Evolutionary conservation across 495 filamentous ascomycete genomes (phyloP).

Genomic region (Penicillium roqueforti): DNA sequence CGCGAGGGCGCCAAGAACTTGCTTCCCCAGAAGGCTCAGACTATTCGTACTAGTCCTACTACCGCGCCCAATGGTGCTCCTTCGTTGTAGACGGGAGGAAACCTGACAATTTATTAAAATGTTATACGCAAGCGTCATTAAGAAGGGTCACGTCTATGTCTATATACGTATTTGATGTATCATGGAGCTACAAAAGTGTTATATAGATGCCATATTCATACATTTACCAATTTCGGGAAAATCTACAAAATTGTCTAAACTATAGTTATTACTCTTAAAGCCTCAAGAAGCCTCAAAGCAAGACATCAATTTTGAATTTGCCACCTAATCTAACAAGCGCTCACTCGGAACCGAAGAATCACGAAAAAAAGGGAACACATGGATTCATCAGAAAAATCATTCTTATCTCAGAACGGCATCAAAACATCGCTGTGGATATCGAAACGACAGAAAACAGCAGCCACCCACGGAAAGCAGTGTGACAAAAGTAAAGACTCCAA

Average conservation of each 20-base stretch:
- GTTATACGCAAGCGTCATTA: slow-evolving; percentile 6
- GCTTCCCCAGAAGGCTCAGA: slow-evolving; percentile 38
- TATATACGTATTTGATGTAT: background rate
- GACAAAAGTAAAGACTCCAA: background rate
- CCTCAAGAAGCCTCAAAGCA: background rate
- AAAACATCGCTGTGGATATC: slow-evolving; percentile 7
- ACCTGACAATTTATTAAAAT: background rate
- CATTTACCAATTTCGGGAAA: background rate
- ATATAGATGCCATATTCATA: background rate
- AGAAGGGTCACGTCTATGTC: background rate
- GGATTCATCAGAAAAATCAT: slow-evolving; percentile 7
- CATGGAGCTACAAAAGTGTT: slow-evolving; percentile 5
- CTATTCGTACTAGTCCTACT: slow-evolving; percentile 34
- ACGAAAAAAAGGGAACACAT: background rate
- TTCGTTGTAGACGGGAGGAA: background rate
- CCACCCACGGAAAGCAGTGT: background rate
- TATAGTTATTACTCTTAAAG: background rate
- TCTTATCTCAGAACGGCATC: slow-evolving; percentile 8
- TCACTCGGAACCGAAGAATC: background rate
- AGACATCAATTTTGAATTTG: background rate
- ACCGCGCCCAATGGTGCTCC: slow-evolving; percentile 24
- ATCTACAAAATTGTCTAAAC: background rate
- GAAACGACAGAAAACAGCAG: slow-evolving; percentile 5
- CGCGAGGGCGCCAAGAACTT: slow-evolving; percentile 47
- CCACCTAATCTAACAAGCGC: background rate